Conservation (phyloP, 768 basidiomycete species). For the Sarcodon aspratus region DNA sequence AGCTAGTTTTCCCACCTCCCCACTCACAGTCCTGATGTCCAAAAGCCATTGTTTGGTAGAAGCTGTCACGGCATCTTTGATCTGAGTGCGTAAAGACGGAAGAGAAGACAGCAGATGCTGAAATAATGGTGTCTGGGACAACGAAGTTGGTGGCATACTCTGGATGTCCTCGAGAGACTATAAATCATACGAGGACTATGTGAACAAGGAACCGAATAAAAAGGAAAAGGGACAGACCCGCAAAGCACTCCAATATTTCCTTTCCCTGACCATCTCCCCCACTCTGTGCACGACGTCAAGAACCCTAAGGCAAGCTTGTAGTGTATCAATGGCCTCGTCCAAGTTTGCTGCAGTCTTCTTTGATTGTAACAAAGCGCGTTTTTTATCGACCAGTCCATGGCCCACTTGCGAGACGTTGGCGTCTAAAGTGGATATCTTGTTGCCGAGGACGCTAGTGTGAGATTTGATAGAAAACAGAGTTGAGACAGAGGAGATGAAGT, state of each 20-base stretch:
- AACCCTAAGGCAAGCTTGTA: conserved; percentile 87
- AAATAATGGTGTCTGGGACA: conserved; percentile 90
- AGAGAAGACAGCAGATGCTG: conserved; percentile 85
- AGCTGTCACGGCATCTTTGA: conserved; percentile 89
- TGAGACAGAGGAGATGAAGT: conserved; percentile 96
- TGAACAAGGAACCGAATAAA: not conserved
- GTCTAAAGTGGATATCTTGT: conserved; percentile 86
- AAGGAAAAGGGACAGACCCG: conserved; percentile 48
- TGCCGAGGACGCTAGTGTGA: conserved; percentile 88
- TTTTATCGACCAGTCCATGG: conserved; percentile 84
- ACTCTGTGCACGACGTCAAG: conserved; percentile 90
- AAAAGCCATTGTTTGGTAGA: conserved; percentile 96
- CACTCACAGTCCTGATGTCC: conserved; percentile 84
- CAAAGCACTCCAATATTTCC: conserved; percentile 94
- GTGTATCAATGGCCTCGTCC: conserved; percentile 92
- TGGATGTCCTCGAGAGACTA: conserved; percentile 95
- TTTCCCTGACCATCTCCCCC: conserved; percentile 84
- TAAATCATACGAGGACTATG: conserved; percentile 15
- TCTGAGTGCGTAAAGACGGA: conserved; percentile 79
- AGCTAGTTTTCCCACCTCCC: conserved; percentile 76
- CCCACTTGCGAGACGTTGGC: conserved; percentile 83
- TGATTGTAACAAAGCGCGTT: conserved; percentile 77
- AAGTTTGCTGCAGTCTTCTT: conserved; percentile 90
- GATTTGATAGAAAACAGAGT: conserved; percentile 93
- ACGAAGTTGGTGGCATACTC: conserved; percentile 75